phyloP scores from a whole-genome alignment of 768 basidiomycete genomes.

The Panaeolus cyanescens region DNA sequence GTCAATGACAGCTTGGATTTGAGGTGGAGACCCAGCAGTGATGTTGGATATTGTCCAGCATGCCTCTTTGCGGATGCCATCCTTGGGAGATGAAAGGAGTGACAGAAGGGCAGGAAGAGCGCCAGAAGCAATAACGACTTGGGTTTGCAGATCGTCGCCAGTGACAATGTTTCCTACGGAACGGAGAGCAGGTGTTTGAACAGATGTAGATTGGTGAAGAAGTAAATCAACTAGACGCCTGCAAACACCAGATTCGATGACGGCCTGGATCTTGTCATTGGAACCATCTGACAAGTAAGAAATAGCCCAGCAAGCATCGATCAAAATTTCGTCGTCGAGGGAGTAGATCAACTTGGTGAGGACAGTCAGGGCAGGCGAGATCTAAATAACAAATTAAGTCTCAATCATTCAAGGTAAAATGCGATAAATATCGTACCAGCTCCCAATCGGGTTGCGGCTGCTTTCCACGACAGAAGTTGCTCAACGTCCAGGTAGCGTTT shows the following conservation, averaged over 20 bases:
- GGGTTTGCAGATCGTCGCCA: slow-evolving; percentile 98
- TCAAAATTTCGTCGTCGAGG: slow-evolving; percentile 97
- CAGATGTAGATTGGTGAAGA: slow-evolving; percentile 92
- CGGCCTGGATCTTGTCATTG: slow-evolving; percentile 99
- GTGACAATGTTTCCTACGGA: slow-evolving; percentile 99
- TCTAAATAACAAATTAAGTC: slow-evolving; percentile 51
- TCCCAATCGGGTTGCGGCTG: slow-evolving; percentile 98
- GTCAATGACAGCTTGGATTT: slow-evolving; percentile 97
- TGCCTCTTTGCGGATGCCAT: slow-evolving; percentile 98
- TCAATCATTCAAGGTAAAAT: slow-evolving; percentile 4
- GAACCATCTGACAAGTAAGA: slow-evolving; percentile 99
- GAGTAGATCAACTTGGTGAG: slow-evolving; percentile 98
- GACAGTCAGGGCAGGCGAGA: slow-evolving; percentile 95
- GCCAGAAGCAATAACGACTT: slow-evolving; percentile 98
- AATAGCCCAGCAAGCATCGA: slow-evolving; percentile 99
- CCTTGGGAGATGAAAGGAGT: slow-evolving; percentile 93
- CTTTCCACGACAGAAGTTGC: slow-evolving; percentile 99
- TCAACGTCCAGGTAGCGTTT: slow-evolving; percentile 99
- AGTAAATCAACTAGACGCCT: slow-evolving; percentile 96
- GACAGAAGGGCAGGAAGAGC: slow-evolving; percentile 94
- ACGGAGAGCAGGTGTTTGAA: slow-evolving; percentile 97
- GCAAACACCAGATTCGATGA: slow-evolving; percentile 98
- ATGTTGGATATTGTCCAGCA: slow-evolving; percentile 99
- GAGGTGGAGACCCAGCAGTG: slow-evolving; percentile 94
- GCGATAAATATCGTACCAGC: slow-evolving; percentile 55